A percentile compares a stretch with the other conserved stretches of the same genome.
These are phyloP conservation scores for Inga oerstediana DNA, from an alignment of 306 rosid species.

Conservation along the genomic window DNA sequence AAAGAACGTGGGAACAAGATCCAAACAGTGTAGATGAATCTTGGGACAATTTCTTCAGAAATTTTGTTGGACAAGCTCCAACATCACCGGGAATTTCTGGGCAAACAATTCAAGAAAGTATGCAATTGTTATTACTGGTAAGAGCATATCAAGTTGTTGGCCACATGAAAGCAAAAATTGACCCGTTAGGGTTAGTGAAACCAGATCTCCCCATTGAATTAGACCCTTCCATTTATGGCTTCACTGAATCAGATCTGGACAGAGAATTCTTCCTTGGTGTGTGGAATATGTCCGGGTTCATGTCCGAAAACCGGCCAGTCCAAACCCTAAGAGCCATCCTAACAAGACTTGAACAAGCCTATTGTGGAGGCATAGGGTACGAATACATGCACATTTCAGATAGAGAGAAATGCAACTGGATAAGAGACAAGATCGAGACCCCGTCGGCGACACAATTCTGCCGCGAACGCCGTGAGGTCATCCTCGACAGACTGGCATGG, in stretches of 20 bases:
- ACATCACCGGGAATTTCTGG: slow-evolving; percentile 88
- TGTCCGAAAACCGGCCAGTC: slow-evolving; percentile 86
- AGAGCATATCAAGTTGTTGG: slow-evolving; percentile 95
- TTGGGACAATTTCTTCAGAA: slow-evolving; percentile 93
- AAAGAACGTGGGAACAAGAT: slow-evolving; percentile 96
- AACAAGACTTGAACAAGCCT: slow-evolving; percentile 91
- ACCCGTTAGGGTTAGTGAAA: slow-evolving; percentile 76
- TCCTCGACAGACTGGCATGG: slow-evolving; percentile 92
- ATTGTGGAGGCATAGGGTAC: slow-evolving; percentile 86
- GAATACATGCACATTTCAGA: slow-evolving; percentile 96
- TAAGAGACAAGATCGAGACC: slow-evolving; percentile 90
- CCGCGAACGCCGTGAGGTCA: slow-evolving; percentile 76
- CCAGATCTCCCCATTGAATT: slow-evolving; percentile 66
- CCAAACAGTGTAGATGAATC: slow-evolving; percentile 90
- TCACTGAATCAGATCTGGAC: slow-evolving; percentile 87
- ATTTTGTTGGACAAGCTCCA: slow-evolving; percentile 85
- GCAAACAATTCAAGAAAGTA: slow-evolving; percentile 95
- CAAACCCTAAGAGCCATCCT: slow-evolving; percentile 85
- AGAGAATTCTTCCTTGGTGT: slow-evolving; percentile 92
- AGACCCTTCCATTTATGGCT: slow-evolving; percentile 79
- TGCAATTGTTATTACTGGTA: slow-evolving; percentile 76
- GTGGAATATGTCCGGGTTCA: slow-evolving; percentile 87
- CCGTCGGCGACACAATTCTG: slow-evolving; percentile 63
- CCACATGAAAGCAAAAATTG: slow-evolving; percentile 88
- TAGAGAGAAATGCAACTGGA: slow-evolving; percentile 83